Evolutionary conservation across 805 yeast genomes (phyloP).

Genomic region (Cyberlindnera saturnus): DNA sequence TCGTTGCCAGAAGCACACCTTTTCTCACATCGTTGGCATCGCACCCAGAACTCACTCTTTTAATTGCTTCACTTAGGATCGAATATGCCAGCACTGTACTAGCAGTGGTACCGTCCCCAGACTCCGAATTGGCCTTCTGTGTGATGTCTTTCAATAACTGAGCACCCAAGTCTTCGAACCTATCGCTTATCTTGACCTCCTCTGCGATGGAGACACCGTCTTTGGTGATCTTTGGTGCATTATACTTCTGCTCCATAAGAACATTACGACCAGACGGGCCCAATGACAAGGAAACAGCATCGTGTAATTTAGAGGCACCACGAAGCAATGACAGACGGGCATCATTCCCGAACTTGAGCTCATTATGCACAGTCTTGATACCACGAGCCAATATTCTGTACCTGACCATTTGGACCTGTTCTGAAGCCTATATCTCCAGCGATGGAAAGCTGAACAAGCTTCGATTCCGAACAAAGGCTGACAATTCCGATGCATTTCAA

Average conservation of each 20-base stretch:
- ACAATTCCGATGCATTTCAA: too few relatives aligned
- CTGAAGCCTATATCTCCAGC: not conserved
- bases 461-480: too few relatives aligned
- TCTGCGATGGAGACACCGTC: slow-evolving; percentile 98
- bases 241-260: slow-evolving; percentile 91
- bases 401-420: slow-evolving; percentile 1
- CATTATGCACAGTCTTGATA: slow-evolving; percentile 56
- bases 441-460: too few relatives aligned
- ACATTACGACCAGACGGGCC: slow-evolving; percentile 99
- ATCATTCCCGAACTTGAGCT: slow-evolving; percentile 92
- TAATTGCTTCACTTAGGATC: slow-evolving; percentile 89
- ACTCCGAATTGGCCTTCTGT: slow-evolving; percentile 91
- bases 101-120: slow-evolving; percentile 98
- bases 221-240: slow-evolving; percentile 96
- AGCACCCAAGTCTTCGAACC: slow-evolving; percentile 95
- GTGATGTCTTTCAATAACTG: slow-evolving; percentile 95
- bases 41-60: slow-evolving; percentile 98
- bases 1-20: slow-evolving; percentile 96
- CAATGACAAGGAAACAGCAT: slow-evolving; percentile 92
- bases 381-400: slow-evolving; percentile 10
- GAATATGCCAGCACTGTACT: slow-evolving; percentile 96
- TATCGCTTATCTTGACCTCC: slow-evolving; percentile 75
- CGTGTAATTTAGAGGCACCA: slow-evolving; percentile 93
- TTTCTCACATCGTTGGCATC: slow-evolving; percentile 98
- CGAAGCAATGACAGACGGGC: slow-evolving; percentile 91